Evolutionary conservation across 306 rosid genomes (phyloP).

Genomic region (Castanea crenata): DNA sequence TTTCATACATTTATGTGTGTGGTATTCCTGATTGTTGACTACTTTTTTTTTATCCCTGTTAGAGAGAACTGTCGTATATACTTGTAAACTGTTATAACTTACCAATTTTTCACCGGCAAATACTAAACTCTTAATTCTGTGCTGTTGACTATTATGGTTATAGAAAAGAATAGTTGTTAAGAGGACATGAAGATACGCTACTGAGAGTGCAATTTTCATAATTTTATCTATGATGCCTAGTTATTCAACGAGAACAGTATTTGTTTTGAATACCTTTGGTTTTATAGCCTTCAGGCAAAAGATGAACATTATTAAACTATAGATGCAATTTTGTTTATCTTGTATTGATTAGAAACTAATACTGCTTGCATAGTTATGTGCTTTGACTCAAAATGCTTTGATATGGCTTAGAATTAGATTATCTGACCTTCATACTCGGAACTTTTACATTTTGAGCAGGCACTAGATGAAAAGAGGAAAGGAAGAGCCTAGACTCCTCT

Average conservation of each 20-base stretch:
- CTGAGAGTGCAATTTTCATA: neutral
- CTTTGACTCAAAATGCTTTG: neutral
- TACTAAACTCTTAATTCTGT: neutral
- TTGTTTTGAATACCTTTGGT: neutral
- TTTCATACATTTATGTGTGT: neutral
- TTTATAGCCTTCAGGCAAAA: neutral
- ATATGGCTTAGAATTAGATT: neutral
- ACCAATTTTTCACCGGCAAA: neutral
- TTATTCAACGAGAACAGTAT: neutral
- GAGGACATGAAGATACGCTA: neutral
- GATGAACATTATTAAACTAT: neutral
- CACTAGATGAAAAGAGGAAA: slow-evolving; percentile 50
- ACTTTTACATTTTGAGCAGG: slow-evolving; percentile 32
- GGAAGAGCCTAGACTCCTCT: slow-evolving; percentile 38
- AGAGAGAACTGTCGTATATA: neutral
- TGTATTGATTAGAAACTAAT: neutral
- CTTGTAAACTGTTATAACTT: neutral
- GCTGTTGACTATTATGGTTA: neutral
- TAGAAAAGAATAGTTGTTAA: neutral
- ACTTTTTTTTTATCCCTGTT: neutral
- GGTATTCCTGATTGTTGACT: neutral
- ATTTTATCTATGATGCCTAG: neutral
- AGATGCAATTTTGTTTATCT: neutral
- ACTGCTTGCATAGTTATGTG: neutral
- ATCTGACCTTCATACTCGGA: neutral